Percentiles rank a stretch among this genome's conserved stretches.
Conservation (phyloP, 2,329 filamentous ascomycete genomes). For the Xylariaceae sp. region DNA sequence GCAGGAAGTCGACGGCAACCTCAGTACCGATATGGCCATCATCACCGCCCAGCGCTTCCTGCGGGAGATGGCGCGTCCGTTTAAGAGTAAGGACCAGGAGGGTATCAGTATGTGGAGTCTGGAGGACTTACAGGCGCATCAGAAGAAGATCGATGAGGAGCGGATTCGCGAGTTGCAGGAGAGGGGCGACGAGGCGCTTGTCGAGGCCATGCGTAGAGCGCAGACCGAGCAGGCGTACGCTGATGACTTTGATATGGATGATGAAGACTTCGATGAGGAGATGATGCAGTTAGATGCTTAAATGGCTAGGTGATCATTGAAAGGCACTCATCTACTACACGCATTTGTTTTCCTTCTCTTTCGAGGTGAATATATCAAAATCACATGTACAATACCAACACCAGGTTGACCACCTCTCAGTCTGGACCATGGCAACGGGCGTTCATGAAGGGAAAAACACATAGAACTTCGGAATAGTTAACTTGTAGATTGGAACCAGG, state of each 20-base stretch:
- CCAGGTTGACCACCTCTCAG: no score
- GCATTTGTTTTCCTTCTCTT: no score
- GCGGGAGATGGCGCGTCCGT: slow-evolving; percentile 87
- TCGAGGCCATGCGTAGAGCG: slow-evolving; percentile 25
- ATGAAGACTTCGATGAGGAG: slow-evolving; percentile 49
- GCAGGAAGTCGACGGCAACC: slow-evolving; percentile 77
- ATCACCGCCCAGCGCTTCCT: slow-evolving; percentile 86
- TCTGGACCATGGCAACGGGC: no score
- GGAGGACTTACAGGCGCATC: slow-evolving; percentile 71
- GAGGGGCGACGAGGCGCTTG: slow-evolving; percentile 34
- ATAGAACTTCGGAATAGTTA: no score
- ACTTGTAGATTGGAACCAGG: no score
- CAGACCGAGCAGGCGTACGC: slow-evolving; percentile 25
- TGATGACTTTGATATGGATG: slow-evolving; percentile 49
- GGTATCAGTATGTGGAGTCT: slow-evolving; percentile 91
- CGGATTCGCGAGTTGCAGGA: slow-evolving; percentile 60
- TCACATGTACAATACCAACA: no score
- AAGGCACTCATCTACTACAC: no score
- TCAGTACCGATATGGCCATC: slow-evolving; percentile 94
- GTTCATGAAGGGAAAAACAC: no score
- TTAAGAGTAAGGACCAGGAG: slow-evolving; percentile 77
- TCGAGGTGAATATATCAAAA: no score
- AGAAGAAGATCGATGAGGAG: slow-evolving; percentile 69
- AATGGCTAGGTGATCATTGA: no score
- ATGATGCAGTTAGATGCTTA: slow-evolving; percentile 50